phyloP scores from a whole-genome alignment of 1,284 basidiomycete species.

The Apiotrichum domesticum region DNA sequence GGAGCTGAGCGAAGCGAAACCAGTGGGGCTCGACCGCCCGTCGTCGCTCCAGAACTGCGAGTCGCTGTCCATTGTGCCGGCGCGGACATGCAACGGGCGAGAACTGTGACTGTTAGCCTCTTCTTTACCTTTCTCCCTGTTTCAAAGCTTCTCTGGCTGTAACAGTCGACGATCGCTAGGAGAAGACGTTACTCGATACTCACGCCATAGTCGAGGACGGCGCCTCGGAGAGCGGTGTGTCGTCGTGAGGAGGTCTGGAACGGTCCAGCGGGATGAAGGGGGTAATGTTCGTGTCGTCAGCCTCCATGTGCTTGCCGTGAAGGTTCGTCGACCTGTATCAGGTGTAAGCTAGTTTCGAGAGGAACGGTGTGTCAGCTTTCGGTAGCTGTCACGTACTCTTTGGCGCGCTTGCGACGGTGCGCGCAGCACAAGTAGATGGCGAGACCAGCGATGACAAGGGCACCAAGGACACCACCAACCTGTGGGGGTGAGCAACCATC shows the following conservation, averaged over 20 bases:
- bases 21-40: background rate
- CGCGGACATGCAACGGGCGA: background rate
- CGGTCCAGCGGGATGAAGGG: too few species aligned
- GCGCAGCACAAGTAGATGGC: background rate
- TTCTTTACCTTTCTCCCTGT: too few species aligned
- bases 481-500: background rate
- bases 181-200: too few species aligned
- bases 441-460: background rate
- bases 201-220: too few species aligned
- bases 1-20: background rate
- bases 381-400: background rate
- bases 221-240: too few species aligned
- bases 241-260: too few species aligned
- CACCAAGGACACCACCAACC: background rate
- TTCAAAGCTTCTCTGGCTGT: too few species aligned
- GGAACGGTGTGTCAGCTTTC: too few species aligned
- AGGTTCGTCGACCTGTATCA: too few species aligned
- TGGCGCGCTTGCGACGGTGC: background rate
- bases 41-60: background rate
- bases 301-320: too few species aligned
- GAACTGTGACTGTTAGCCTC: too few species aligned
- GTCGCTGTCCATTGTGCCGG: background rate
- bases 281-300: too few species aligned
- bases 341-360: background rate
- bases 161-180: background rate